Evolutionary conservation across 2,329 filamentous ascomycete genomes (phyloP).

Genomic region (Graphilbum ipis-grandicollis): DNA sequence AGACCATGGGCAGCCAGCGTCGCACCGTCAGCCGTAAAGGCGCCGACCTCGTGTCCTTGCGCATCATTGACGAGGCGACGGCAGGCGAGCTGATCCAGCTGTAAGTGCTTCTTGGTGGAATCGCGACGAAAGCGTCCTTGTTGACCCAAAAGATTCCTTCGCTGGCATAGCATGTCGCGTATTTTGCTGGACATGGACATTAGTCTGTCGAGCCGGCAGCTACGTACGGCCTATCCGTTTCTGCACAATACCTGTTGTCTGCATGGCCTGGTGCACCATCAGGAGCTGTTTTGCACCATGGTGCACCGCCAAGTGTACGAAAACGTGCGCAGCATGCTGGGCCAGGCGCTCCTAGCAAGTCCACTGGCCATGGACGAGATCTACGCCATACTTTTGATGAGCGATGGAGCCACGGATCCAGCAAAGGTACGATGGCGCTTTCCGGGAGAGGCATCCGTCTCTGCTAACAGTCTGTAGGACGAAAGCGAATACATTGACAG

Average conservation of each 20-base stretch:
- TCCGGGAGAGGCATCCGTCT: no score
- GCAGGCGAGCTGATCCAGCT: neutral
- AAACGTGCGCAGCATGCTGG: neutral
- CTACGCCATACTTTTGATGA: neutral
- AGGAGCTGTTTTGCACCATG: neutral
- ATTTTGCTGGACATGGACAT: neutral
- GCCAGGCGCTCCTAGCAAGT: neutral
- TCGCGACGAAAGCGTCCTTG: neutral
- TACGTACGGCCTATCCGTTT: neutral
- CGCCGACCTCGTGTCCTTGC: neutral
- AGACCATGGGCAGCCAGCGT: neutral
- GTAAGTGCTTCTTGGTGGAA: neutral
- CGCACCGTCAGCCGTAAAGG: neutral
- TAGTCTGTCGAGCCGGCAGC: neutral
- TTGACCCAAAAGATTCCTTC: neutral
- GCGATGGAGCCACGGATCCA: neutral
- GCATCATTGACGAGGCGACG: neutral
- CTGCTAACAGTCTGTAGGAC: neutral
- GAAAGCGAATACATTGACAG: constrained; percentile 23
- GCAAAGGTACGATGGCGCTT: neutral
- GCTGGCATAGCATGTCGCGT: neutral
- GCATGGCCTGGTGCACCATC: neutral
- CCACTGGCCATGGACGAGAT: neutral
- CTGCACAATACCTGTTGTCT: neutral
- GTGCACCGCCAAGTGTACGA: neutral